A percentile compares a stretch with the other conserved stretches of the same genome.
These are phyloP conservation scores for Onygenales sp. DNA, from an alignment of 2,329 filamentous ascomycete species.

Conservation along the genomic window DNA sequence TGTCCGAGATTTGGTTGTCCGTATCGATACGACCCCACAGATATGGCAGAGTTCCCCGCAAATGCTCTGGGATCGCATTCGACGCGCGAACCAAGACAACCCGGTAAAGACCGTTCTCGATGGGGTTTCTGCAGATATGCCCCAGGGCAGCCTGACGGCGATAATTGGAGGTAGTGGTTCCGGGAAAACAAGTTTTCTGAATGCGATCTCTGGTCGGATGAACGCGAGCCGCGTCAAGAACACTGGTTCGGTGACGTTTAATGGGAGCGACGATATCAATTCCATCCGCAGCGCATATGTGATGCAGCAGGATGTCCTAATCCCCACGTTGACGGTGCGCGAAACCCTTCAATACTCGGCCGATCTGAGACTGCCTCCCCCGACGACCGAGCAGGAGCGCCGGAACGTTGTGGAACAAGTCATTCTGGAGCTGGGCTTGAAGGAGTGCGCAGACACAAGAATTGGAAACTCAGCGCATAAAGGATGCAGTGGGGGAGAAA, in stretches of 20 bases:
- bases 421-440: constrained; percentile 64
- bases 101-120: constrained; percentile 46
- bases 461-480: constrained; percentile 64
- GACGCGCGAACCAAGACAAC: constrained; percentile 16
- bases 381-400: constrained; percentile 50
- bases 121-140: constrained; percentile 54
- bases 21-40: constrained; percentile 23
- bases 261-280: constrained; percentile 45
- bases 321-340: constrained; percentile 64
- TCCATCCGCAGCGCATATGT: constrained; percentile 42
- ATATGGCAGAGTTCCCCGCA: constrained; percentile 24
- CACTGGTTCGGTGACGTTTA: constrained; percentile 52
- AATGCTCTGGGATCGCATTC: constrained; percentile 22
- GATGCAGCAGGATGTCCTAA: constrained; percentile 65
- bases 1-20: constrained; percentile 25
- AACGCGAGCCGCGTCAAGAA: constrained; percentile 43
- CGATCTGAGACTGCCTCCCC: constrained; percentile 57
- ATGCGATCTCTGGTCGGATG: constrained; percentile 61
- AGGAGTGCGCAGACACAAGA: constrained; percentile 65
- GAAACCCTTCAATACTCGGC: constrained; percentile 68
- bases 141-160: constrained; percentile 59
- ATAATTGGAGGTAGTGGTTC: constrained; percentile 67
- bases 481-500: constrained; percentile 71
- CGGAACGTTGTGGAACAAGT: constrained; percentile 62
- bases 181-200: constrained; percentile 63